phyloP scores from a whole-genome alignment of 345 rosid genomes.

The Bretschneidera sinensis region DNA sequence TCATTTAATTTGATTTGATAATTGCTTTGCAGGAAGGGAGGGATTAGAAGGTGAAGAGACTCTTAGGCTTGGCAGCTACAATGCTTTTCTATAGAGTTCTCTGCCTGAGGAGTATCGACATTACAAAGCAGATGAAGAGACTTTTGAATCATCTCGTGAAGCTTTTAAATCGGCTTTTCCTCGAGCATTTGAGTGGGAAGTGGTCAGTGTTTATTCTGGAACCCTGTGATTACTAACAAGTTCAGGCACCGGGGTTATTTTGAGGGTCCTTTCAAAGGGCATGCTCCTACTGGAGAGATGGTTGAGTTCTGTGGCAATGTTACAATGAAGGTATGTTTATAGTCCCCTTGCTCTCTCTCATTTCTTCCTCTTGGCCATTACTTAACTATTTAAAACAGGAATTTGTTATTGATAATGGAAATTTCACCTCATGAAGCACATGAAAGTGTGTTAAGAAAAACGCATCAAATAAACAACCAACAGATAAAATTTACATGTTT shows the following conservation, averaged over 20 bases:
- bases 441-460: too few species aligned
- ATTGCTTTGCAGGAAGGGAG: constrained; percentile 60
- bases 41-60: constrained; percentile 74
- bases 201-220: constrained; percentile 57
- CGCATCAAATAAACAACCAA: too few species aligned
- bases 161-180: constrained; percentile 62
- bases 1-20: too few species aligned
- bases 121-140: constrained; percentile 69
- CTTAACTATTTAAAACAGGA: too few species aligned
- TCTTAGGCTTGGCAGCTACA: constrained; percentile 57
- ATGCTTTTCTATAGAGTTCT: constrained; percentile 59
- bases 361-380: too few species aligned
- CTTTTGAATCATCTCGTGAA: constrained; percentile 70
- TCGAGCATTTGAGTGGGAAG: constrained; percentile 82
- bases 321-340: too few species aligned
- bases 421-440: too few species aligned
- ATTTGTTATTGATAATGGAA: too few species aligned
- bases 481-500: too few species aligned
- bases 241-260: constrained; percentile 89
- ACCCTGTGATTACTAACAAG: constrained; percentile 75
- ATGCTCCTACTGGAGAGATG: constrained; percentile 65
- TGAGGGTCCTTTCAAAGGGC: constrained; percentile 68
- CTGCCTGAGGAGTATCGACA: constrained; percentile 49
- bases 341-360: too few species aligned
- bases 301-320: constrained; percentile 65